Conservation (phyloP, 192 early-diverging fungal genomes). For the Backusella sp. region DNA sequence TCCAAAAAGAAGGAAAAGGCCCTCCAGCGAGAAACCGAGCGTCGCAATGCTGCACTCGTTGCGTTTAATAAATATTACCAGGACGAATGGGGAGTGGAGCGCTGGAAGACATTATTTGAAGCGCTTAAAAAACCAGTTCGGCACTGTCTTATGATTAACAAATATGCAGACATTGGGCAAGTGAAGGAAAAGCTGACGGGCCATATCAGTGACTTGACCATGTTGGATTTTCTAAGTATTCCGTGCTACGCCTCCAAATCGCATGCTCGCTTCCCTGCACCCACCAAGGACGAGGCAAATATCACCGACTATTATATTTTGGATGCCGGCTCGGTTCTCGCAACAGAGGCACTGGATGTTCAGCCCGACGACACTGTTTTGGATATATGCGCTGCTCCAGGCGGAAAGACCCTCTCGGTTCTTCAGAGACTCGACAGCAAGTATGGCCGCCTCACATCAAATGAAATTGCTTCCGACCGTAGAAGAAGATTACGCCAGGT, state of each 20-base stretch:
- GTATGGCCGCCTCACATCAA: slow-evolving; percentile 37
- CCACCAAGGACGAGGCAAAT: slow-evolving; percentile 24
- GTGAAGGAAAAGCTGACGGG: neutral
- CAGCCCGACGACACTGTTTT: slow-evolving; percentile 80
- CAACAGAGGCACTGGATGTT: slow-evolving; percentile 73
- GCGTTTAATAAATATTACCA: slow-evolving; percentile 25
- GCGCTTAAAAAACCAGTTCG: slow-evolving; percentile 13
- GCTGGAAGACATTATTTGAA: slow-evolving; percentile 26
- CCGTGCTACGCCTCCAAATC: slow-evolving; percentile 19
- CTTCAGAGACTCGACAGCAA: slow-evolving; percentile 39
- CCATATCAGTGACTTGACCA: neutral
- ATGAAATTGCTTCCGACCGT: slow-evolving; percentile 44
- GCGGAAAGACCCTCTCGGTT: slow-evolving; percentile 50
- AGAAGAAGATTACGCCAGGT: slow-evolving; percentile 43
- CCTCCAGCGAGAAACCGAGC: slow-evolving; percentile 14
- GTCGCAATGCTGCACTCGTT: slow-evolving; percentile 4
- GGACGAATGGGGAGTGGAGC: slow-evolving; percentile 23
- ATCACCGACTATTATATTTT: slow-evolving; percentile 49
- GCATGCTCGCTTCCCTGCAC: slow-evolving; percentile 26
- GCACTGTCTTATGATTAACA: slow-evolving; percentile 31
- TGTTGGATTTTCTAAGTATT: slow-evolving; percentile 22
- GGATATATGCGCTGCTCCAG: slow-evolving; percentile 61
- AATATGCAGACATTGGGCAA: slow-evolving; percentile 13
- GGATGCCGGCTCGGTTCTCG: slow-evolving; percentile 80
- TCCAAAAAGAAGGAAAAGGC: slow-evolving; percentile 26